Evolutionary conservation across 768 basidiomycete species (phyloP).

Genomic region (Leccinum subgranulosum): DNA sequence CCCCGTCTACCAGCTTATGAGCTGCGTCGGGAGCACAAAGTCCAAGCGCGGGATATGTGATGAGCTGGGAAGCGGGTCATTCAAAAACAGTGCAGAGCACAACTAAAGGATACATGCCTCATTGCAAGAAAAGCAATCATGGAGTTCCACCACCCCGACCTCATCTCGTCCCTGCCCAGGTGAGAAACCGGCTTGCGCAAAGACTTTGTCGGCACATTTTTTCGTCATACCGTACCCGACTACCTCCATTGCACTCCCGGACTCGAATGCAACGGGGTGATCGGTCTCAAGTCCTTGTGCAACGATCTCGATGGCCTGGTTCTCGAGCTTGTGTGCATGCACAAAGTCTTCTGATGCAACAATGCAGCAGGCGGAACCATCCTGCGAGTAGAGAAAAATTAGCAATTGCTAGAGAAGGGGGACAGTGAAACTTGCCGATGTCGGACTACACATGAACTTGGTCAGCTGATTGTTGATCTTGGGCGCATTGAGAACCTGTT

Average conservation of each 20-base stretch:
- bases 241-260: slow-evolving; percentile 71
- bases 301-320: slow-evolving; percentile 84
- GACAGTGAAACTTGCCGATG: slow-evolving; percentile 46
- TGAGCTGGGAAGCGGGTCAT: slow-evolving; percentile 43
- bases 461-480: slow-evolving; percentile 74
- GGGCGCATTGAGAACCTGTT: slow-evolving; percentile 62
- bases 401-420: background rate
- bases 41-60: slow-evolving; percentile 79
- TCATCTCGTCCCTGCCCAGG: slow-evolving; percentile 62
- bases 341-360: slow-evolving; percentile 81
- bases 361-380: slow-evolving; percentile 74
- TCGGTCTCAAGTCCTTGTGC: slow-evolving; percentile 67
- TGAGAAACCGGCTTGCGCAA: slow-evolving; percentile 65
- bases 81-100: background rate
- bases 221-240: slow-evolving; percentile 81
- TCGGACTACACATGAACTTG: slow-evolving; percentile 86
- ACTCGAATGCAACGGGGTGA: slow-evolving; percentile 59
- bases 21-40: slow-evolving; percentile 66
- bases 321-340: slow-evolving; percentile 65
- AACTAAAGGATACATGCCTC: slow-evolving; percentile 45
- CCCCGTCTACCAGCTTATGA: slow-evolving; percentile 66
- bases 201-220: slow-evolving; percentile 63
- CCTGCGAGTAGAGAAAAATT: slow-evolving; percentile 36
- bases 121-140: slow-evolving; percentile 83
- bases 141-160: slow-evolving; percentile 82